phyloP scores from a whole-genome alignment of 495 filamentous ascomycete species.

The Neurospora sp. region DNA sequence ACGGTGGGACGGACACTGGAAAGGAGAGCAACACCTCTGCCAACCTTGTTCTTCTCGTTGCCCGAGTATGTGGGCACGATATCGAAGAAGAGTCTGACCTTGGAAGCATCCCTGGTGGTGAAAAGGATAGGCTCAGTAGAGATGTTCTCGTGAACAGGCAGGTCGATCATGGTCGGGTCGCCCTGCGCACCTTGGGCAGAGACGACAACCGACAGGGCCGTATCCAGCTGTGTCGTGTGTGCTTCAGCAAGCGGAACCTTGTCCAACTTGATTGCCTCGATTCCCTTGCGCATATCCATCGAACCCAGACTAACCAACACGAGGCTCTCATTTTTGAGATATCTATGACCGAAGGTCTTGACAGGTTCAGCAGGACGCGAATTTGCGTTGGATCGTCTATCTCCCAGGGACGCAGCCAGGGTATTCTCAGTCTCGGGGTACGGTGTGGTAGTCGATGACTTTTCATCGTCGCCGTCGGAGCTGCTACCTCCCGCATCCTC shows the following conservation, averaged over 20 bases:
- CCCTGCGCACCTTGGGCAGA: constrained; percentile 83
- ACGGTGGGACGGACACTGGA: constrained; percentile 72
- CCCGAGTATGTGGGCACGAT: constrained; percentile 96
- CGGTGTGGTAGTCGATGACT: constrained; percentile 28
- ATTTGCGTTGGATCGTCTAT: constrained; percentile 32
- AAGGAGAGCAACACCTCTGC: constrained; percentile 84
- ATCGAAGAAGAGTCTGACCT: constrained; percentile 87
- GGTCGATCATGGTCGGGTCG: constrained; percentile 78
- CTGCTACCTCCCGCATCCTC: constrained; percentile 14
- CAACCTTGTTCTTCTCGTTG: constrained; percentile 75
- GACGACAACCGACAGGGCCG: constrained; percentile 82
- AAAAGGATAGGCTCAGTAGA: constrained; percentile 88
- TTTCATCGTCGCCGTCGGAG: constrained; percentile 26
- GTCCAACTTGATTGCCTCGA: constrained; percentile 79
- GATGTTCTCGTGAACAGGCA: constrained; percentile 89
- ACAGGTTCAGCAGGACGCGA: constrained; percentile 55
- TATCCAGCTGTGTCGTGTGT: constrained; percentile 87
- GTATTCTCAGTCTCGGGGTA: constrained; percentile 26
- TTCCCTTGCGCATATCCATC: constrained; percentile 80
- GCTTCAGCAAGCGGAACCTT: constrained; percentile 76
- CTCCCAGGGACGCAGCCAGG: constrained; percentile 37
- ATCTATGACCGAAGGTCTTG: constrained; percentile 93
- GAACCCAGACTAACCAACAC: constrained; percentile 86
- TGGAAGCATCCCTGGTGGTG: constrained; percentile 61
- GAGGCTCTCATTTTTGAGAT: constrained; percentile 80